phyloP scores from a whole-genome alignment of 495 filamentous ascomycete species.

The Hyaloscypha finlandica region DNA sequence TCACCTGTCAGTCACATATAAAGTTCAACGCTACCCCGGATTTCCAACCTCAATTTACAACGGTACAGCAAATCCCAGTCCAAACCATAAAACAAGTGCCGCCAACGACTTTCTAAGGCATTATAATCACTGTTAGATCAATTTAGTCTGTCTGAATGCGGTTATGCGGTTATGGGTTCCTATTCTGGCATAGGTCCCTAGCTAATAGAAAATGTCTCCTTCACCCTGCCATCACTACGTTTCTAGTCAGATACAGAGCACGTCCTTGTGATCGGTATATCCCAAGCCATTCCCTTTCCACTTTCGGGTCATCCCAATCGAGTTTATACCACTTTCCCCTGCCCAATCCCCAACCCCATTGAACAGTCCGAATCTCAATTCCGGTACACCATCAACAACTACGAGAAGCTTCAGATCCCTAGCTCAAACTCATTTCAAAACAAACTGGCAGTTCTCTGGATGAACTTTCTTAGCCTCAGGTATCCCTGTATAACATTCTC shows the following conservation, averaged over 20 bases:
- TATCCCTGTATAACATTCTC: too few species aligned
- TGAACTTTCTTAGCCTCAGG: too few species aligned
- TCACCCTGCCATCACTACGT: too few species aligned
- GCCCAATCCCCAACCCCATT: not conserved
- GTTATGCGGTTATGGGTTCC: too few species aligned
- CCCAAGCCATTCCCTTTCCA: too few species aligned
- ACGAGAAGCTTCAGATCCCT: not conserved
- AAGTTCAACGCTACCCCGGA: not conserved
- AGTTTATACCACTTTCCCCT: not conserved
- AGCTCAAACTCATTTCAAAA: not conserved
- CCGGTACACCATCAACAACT: not conserved
- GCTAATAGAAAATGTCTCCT: too few species aligned
- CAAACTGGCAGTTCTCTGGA: not conserved
- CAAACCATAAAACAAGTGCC: not conserved
- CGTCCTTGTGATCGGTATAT: too few species aligned
- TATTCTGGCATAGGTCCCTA: too few species aligned
- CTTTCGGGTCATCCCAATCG: too few species aligned
- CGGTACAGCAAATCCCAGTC: not conserved
- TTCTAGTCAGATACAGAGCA: too few species aligned
- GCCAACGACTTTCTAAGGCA: not conserved
- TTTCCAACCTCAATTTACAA: not conserved
- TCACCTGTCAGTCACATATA: not conserved
- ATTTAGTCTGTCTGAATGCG: too few species aligned
- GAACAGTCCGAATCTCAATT: not conserved
- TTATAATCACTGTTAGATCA: too few species aligned